phyloP scores from a whole-genome alignment of 768 basidiomycete species.

The Boletales sp. region DNA sequence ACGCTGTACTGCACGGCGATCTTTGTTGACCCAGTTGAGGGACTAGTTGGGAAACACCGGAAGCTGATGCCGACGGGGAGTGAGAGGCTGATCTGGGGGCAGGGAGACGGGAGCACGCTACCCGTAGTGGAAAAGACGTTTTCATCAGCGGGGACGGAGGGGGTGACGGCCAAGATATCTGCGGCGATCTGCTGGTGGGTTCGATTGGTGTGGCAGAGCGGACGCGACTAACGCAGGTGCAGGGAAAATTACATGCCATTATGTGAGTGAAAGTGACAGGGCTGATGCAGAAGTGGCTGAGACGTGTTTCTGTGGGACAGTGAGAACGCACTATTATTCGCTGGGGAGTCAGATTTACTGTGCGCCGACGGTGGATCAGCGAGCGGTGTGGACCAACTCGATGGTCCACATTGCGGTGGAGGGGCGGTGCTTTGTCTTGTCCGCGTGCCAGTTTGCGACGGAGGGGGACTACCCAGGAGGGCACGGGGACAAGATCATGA shows the following conservation, averaged over 20 bases:
- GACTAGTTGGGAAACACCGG: conserved; percentile 58
- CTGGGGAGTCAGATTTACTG: conserved; percentile 59
- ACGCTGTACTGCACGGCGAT: conserved; percentile 61
- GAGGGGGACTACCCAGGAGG: conserved; percentile 50
- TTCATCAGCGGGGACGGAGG: conserved; percentile 14
- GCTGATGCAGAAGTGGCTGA: neutral
- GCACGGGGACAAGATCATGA: conserved; percentile 53
- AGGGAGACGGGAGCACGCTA: conserved; percentile 52
- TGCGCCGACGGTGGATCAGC: conserved; percentile 62
- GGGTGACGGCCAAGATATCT: conserved; percentile 44
- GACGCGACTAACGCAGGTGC: neutral
- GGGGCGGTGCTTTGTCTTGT: conserved; percentile 66
- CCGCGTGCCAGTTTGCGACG: conserved; percentile 57
- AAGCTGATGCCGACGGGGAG: conserved; percentile 61
- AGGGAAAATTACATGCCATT: conserved; percentile 76
- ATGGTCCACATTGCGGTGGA: conserved; percentile 66
- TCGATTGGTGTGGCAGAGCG: no score
- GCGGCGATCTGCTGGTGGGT: conserved; percentile 59
- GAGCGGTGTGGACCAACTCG: conserved; percentile 52
- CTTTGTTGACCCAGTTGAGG: conserved; percentile 50
- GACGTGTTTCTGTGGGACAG: conserved; percentile 25
- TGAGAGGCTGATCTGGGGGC: conserved; percentile 63
- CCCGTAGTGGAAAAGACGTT: conserved; percentile 46
- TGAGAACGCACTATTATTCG: conserved; percentile 58
- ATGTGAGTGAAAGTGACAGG: conserved; percentile 31